Evolutionary conservation across 768 basidiomycete species (phyloP), one percentile per base, ranked within the genome.

Genomic region (Tricholoma flavovirens): DNA sequence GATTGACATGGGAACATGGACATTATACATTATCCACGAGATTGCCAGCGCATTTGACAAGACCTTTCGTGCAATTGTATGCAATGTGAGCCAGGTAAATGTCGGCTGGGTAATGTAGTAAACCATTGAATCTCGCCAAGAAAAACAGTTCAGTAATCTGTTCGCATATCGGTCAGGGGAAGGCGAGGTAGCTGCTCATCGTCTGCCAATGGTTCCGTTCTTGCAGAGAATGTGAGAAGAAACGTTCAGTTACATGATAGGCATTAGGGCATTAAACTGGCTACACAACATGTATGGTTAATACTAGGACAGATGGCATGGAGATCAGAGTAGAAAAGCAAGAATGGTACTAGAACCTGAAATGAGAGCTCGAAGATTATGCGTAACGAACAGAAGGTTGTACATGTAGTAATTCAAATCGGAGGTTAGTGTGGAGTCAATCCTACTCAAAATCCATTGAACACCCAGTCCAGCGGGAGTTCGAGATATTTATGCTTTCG

Each of bases 401-500:
- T 66, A 61, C 65, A 60, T 69, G 62, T 59, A 48, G 53, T 58
- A 54, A 62, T 26, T 26, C 24, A 26, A n/a, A 26, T 60, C 59
- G 53, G 56, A 42, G 38, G 60, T 64, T 65, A 69, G 67, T 65
- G 64, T 64, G 55, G 62, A 62, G 56, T 67, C 62, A 65, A 67
- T 70, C 66, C 69, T 74, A 78, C 64, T 75, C 78, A 69, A 81
- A 83, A 62, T 67, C 83, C 84, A 60, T 76, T 81, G 76, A 93
- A 93, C 56, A 74, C 71, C 90, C 91, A 93, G 56, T 79, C 86
- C 48, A 77, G 78, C 56, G 86, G 82, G 56, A 91, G 80, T 62
- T 71, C 73, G 51, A 93, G 81, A 75, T 90, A 97, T 38, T 80
- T 81, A 71, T 97, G 93, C 60, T 78, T 77, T 59, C 88, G 81